phyloP scores from a whole-genome alignment of 495 filamentous ascomycete species.

The Pyrenopolyporus hunteri region DNA sequence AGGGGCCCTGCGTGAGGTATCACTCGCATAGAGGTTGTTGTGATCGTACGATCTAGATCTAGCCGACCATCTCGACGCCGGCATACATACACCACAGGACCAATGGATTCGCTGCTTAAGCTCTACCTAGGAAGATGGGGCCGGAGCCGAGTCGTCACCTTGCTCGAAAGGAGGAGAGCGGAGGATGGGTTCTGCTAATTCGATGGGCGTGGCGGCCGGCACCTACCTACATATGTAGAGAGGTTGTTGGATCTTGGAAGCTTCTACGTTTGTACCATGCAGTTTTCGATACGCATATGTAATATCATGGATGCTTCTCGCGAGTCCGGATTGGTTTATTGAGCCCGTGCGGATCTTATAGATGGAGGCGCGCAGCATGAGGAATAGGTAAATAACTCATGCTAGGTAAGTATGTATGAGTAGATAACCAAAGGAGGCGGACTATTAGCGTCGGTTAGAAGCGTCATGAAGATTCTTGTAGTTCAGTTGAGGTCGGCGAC shows the following conservation, averaged over 20 bases:
- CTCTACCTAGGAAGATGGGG: constrained; percentile 26
- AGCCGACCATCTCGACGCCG: constrained; percentile 24
- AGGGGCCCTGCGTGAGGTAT: constrained; percentile 19
- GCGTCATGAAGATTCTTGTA: constrained; percentile 23
- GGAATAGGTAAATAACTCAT: background rate
- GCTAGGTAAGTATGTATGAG: background rate
- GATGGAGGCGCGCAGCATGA: background rate
- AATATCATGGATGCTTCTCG: too few species aligned
- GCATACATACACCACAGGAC: constrained; percentile 4
- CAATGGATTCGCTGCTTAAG: constrained; percentile 24
- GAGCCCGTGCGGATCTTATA: too few species aligned
- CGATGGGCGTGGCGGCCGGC: constrained; percentile 9
- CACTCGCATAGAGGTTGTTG: constrained; percentile 27
- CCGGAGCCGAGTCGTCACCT: constrained; percentile 13
- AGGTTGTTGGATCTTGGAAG: background rate
- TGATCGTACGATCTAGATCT: constrained; percentile 39
- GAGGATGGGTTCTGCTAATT: constrained; percentile 11
- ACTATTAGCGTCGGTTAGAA: constrained; percentile 8
- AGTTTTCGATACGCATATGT: too few species aligned
- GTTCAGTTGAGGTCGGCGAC: constrained; percentile 16
- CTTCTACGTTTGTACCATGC: background rate
- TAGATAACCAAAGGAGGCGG: background rate
- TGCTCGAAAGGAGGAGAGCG: constrained; percentile 5
- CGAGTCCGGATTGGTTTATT: too few species aligned
- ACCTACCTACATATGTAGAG: background rate